Conservation (phyloP, 495 filamentous ascomycete species). For the Neurospora sp. region DNA sequence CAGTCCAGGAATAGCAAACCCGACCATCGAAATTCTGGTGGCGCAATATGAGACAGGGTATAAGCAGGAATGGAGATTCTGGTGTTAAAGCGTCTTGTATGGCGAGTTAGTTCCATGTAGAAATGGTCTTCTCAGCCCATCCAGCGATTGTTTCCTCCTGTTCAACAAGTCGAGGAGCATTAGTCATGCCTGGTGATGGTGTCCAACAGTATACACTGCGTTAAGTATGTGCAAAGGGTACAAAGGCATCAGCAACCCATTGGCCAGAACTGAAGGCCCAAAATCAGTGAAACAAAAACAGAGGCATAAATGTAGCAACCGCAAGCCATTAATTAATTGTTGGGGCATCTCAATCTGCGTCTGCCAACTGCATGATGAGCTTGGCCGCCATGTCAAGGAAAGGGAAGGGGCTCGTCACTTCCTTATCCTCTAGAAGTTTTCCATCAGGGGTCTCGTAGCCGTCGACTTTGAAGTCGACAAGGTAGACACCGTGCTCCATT, state of each 20-base stretch:
- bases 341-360: conserved; percentile 39
- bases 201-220: background rate
- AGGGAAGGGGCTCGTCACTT: conserved; percentile 64
- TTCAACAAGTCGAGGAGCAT: background rate
- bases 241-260: background rate
- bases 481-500: conserved; percentile 84
- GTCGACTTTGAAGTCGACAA: conserved; percentile 98
- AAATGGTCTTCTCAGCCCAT: background rate
- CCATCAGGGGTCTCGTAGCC: conserved; percentile 74
- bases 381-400: conserved; percentile 65
- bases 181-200: background rate
- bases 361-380: conserved; percentile 68
- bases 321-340: background rate
- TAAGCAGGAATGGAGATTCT: background rate
- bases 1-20: background rate
- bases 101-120: background rate
- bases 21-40: background rate
- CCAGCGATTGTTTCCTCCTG: background rate
- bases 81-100: background rate
- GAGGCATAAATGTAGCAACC: background rate
- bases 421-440: conserved; percentile 55
- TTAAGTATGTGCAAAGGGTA: background rate
- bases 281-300: background rate
- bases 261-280: background rate
- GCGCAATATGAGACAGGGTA: background rate